Conservation (phyloP, 2,329 filamentous ascomycete species). For the Calonectria pseudoturangicola region DNA sequence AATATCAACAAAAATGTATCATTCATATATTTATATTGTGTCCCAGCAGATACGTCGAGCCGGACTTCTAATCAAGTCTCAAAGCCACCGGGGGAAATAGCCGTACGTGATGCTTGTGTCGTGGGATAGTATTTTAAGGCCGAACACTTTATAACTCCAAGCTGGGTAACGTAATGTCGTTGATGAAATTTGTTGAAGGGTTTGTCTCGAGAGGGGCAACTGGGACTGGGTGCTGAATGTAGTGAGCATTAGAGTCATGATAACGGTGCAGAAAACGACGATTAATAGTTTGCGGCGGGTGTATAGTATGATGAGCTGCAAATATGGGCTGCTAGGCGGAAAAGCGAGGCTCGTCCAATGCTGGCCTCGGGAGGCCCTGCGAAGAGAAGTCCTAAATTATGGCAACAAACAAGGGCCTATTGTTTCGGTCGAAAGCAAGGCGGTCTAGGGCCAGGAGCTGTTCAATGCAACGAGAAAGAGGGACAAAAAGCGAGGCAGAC, state of each 20-base stretch:
- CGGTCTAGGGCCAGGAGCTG: neutral
- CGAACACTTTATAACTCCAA: no score
- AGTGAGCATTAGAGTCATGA: neutral
- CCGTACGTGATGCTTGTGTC: no score
- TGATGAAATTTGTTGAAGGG: no score
- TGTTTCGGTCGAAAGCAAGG: slow-evolving; percentile 1
- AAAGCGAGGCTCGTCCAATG: neutral
- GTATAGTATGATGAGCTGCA: neutral
- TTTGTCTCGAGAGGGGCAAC: no score
- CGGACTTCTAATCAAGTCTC: no score
- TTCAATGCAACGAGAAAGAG: neutral
- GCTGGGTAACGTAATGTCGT: no score
- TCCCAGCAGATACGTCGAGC: no score
- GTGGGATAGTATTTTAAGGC: no score
- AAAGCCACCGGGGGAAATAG: no score
- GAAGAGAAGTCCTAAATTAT: neutral
- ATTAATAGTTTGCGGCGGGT: neutral
- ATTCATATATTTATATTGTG: neutral
- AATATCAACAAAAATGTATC: neutral
- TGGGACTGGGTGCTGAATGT: neutral
- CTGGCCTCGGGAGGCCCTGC: neutral
- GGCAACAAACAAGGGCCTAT: neutral
- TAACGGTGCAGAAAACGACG: neutral
- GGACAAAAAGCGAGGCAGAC: neutral
- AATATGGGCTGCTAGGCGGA: neutral